Percentiles rank a stretch among this genome's conserved stretches.
Conservation (phyloP, 176 grass and related monocot genomes). For the Metroxylon sagu region DNA sequence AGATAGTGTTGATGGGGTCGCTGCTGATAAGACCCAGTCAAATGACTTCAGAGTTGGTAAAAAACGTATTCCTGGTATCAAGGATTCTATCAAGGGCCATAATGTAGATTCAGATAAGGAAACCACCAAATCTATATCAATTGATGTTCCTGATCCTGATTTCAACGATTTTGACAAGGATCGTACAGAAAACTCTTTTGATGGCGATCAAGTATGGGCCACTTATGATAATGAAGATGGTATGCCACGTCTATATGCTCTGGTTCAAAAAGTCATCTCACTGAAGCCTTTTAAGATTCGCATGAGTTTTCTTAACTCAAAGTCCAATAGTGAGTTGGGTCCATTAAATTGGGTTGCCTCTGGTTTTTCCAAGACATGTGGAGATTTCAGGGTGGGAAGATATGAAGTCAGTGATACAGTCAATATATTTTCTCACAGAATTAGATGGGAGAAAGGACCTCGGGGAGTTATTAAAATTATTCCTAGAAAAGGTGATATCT, state of each 20-base stretch:
- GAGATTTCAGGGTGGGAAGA: conserved; percentile 79
- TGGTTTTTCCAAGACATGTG: conserved; percentile 78
- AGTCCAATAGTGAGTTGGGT: conserved; percentile 66
- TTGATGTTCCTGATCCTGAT: conserved; percentile 93
- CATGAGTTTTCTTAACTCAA: conserved; percentile 75
- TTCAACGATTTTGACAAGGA: conserved; percentile 97
- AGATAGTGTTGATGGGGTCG: conserved; percentile 21
- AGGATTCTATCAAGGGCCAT: conserved; percentile 12
- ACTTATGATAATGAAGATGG: conserved; percentile 93
- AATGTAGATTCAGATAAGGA: conserved; percentile 23
- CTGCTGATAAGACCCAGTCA: conserved; percentile 27
- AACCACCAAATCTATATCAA: conserved; percentile 35
- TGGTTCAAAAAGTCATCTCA: conserved; percentile 90
- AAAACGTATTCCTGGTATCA: too few relatives aligned
- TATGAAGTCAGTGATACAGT: conserved; percentile 60
- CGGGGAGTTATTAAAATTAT: conserved; percentile 76
- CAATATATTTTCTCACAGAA: conserved; percentile 88
- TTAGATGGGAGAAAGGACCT: conserved; percentile 82
- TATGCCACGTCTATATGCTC: conserved; percentile 87
- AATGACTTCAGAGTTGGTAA: conserved; percentile 19
- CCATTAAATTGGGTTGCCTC: conserved; percentile 72
- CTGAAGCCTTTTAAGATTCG: conserved; percentile 67
- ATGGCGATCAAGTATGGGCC: conserved; percentile 86
- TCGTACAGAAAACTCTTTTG: conserved; percentile 71
- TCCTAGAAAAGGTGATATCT: conserved; percentile 87